phyloP scores from a whole-genome alignment of 768 basidiomycete species.

The Chlorophyllum brunneum region DNA sequence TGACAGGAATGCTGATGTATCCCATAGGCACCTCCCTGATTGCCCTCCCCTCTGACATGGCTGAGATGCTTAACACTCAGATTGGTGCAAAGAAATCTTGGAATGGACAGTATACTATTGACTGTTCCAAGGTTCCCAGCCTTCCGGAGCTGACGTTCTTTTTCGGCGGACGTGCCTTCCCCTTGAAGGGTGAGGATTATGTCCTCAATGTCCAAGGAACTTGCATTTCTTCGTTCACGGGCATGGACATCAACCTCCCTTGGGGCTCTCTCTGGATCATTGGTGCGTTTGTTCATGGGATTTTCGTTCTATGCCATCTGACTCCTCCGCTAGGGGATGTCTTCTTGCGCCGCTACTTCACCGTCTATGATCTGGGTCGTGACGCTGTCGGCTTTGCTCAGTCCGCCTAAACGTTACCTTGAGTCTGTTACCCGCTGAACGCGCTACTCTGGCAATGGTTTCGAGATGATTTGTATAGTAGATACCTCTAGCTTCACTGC shows the following conservation, averaged over 20 bases:
- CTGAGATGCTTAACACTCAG: constrained; percentile 95
- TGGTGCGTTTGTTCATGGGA: constrained; percentile 44
- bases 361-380: constrained; percentile 79
- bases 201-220: constrained; percentile 87
- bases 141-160: constrained; percentile 84
- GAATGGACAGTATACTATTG: constrained; percentile 94
- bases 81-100: constrained; percentile 93
- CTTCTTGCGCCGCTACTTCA: constrained; percentile 89
- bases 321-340: constrained; percentile 55
- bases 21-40: constrained; percentile 84
- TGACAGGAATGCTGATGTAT: constrained; percentile 10
- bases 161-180: constrained; percentile 78
- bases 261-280: constrained; percentile 85
- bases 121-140: constrained; percentile 78
- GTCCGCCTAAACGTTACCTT: constrained; percentile 21
- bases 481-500: neutral
- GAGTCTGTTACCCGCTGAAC: neutral
- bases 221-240: constrained; percentile 92
- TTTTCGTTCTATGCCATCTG: constrained; percentile 1
- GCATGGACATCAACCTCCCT: constrained; percentile 84
- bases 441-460: neutral
- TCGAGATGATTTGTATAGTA: neutral
- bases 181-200: constrained; percentile 83
- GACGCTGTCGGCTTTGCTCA: constrained; percentile 83
- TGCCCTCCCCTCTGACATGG: constrained; percentile 88